A percentile compares a stretch with the other conserved stretches of the same genome.
These are phyloP conservation scores for Pterocarpus macrocarpus DNA, from an alignment of 306 rosid species.

Conservation along the genomic window DNA sequence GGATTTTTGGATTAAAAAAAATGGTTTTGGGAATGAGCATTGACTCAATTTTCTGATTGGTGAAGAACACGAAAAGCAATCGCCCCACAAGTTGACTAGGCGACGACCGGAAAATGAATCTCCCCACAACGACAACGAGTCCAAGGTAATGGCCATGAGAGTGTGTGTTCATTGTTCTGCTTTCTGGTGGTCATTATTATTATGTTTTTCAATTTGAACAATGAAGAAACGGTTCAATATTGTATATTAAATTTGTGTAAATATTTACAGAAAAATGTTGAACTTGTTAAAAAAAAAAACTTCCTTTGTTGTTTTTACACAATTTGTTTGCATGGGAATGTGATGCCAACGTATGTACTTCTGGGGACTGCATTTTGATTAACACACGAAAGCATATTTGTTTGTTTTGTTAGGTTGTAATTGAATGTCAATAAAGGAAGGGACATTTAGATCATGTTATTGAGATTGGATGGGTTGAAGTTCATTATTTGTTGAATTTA, in stretches of 20 bases:
- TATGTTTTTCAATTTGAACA: background rate
- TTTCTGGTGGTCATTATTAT: background rate
- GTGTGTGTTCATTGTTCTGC: background rate
- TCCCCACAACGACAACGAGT: conserved; percentile 51
- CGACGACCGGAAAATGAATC: conserved; percentile 46
- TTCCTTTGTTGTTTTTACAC: background rate
- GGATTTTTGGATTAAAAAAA: background rate
- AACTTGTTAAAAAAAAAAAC: too few species aligned
- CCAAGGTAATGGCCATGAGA: conserved; percentile 53
- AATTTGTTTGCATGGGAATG: background rate
- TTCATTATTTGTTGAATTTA: background rate
- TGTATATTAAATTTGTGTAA: background rate
- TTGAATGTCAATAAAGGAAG: conserved; percentile 20
- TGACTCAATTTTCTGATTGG: conserved; percentile 53
- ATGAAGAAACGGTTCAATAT: background rate
- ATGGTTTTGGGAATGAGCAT: background rate
- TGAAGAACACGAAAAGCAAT: conserved; percentile 65
- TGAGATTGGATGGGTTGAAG: conserved; percentile 9
- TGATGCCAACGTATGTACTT: background rate
- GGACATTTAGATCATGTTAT: conserved; percentile 9
- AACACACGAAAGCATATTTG: background rate
- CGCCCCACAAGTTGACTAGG: conserved; percentile 34
- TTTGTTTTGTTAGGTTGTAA: conserved; percentile 28
- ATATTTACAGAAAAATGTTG: background rate
- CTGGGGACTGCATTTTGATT: conserved; percentile 4